Percentiles rank a stretch among this genome's conserved stretches.
Conservation (phyloP, 768 basidiomycete species). For the Paxillus ammoniavirescens region DNA sequence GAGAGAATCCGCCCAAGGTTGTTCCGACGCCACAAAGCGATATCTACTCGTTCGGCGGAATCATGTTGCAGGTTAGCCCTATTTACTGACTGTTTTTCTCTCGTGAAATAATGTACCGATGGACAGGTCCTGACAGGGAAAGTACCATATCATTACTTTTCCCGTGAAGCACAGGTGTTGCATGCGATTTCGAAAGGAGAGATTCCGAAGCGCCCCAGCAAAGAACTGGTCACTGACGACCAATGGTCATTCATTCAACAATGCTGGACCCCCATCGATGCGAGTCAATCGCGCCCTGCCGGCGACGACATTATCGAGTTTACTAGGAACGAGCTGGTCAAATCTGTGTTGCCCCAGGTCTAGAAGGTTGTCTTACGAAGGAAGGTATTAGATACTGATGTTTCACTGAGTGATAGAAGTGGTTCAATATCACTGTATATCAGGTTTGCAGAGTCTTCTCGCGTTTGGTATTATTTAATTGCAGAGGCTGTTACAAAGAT, state of each 20-base stretch:
- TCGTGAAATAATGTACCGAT: not conserved
- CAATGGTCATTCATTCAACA: slow-evolving; percentile 4
- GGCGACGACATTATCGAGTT: not conserved
- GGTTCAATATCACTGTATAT: too few species aligned
- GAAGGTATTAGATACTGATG: too few species aligned
- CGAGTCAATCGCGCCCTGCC: not conserved
- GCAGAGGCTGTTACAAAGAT: too few species aligned
- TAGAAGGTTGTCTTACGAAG: too few species aligned
- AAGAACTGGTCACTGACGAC: not conserved
- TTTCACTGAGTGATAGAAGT: too few species aligned
- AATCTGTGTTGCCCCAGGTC: not conserved
- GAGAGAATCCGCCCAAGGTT: not conserved
- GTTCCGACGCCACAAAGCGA: slow-evolving; percentile 1
- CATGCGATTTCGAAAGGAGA: not conserved
- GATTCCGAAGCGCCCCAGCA: not conserved
- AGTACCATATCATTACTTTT: slow-evolving; percentile 4
- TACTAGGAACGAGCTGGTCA: not conserved
- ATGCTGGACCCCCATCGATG: slow-evolving; percentile 2
- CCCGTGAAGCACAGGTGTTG: not conserved
- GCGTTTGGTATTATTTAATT: too few species aligned
- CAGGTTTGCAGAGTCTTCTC: too few species aligned
- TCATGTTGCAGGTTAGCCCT: slow-evolving; percentile 7
- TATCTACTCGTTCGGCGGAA: slow-evolving; percentile 5
- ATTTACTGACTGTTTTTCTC: not conserved
- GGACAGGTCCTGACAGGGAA: slow-evolving; percentile 5